Evolutionary conservation across 768 basidiomycete genomes (phyloP), one percentile per base, ranked within the genome.

Genomic region (Cyathus striatus): DNA sequence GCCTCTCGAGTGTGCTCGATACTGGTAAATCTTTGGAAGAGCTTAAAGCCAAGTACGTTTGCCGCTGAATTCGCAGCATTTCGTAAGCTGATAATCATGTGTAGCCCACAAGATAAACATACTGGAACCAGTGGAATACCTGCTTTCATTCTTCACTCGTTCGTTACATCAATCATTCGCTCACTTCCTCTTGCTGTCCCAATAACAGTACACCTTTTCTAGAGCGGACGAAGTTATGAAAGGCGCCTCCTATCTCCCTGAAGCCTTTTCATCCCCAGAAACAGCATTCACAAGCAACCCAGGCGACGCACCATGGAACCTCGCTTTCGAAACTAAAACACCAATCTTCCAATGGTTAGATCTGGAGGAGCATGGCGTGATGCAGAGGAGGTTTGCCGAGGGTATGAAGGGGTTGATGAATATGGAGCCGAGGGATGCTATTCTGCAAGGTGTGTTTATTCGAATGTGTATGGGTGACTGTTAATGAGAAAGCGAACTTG

Each of bases 171-270:
- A n/a, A 30, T 9, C 7, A n/a, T 30, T 7, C n/a, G n/a, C n/a
- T n/a, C n/a, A n/a, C 27, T 9, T 9, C n/a, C 27, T 30, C 9
- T 7, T n/a, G 27, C 7, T 30, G 27, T 9, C 9, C 27, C 9
- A 30, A 7, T 30, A n/a, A n/a, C 27, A 30, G 27, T n/a, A 30
- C n/a, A 30, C n/a, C n/a, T 16, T 10, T 1, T 32, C 14, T 30
- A 64, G 62, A 36, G 49, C 61, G 3, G 63, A 66, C 35, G 62
- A 64, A 49, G 38, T 40, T 0, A 55, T 62, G 50, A 66, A 65
- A 42, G 51, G 49, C 2, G 49, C 56, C 1, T 54, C 64, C 1
- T 62, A 61, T 40, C 42, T 61, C 6, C 58, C 60, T 46, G 68
- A 69, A 17, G 52, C 52, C 2, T 45, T 68, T 16, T 43, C 56